Conservation (phyloP, 495 filamentous ascomycete species). For the Tuber aestivum region DNA sequence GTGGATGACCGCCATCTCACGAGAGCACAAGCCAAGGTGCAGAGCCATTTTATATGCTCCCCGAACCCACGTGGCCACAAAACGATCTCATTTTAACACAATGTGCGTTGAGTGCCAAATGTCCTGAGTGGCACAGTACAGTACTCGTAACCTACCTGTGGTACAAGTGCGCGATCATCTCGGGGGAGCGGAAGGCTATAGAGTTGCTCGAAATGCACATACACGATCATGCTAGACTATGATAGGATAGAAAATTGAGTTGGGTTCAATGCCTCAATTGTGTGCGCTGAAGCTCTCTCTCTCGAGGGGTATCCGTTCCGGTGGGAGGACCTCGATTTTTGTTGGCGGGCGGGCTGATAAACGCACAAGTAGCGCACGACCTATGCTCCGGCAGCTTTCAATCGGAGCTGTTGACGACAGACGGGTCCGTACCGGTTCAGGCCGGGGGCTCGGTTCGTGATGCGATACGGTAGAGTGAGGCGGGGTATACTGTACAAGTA, state of each 20-base stretch:
- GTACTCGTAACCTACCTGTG: neutral
- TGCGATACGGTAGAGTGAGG: neutral
- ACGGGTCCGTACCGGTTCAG: neutral
- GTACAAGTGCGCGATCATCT: neutral
- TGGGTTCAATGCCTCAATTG: neutral
- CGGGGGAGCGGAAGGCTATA: neutral
- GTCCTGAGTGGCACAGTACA: neutral
- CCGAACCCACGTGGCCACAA: neutral
- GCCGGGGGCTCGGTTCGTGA: neutral
- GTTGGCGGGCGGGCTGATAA: neutral
- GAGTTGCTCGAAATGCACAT: neutral
- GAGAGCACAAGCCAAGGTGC: neutral
- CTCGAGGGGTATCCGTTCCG: neutral
- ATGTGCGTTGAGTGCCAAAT: neutral
- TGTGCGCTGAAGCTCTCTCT: neutral
- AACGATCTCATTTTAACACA: neutral
- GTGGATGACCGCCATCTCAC: neutral
- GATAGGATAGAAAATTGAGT: too few relatives aligned
- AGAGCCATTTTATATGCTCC: neutral
- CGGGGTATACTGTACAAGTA: too few relatives aligned
- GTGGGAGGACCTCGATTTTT: neutral
- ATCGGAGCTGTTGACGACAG: neutral
- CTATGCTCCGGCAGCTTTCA: neutral
- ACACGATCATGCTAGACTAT: slow-evolving; percentile 3
- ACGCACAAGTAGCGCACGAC: neutral